Conservation (phyloP, 176 grass and related monocot genomes). For the Cenchrus purpureus region DNA sequence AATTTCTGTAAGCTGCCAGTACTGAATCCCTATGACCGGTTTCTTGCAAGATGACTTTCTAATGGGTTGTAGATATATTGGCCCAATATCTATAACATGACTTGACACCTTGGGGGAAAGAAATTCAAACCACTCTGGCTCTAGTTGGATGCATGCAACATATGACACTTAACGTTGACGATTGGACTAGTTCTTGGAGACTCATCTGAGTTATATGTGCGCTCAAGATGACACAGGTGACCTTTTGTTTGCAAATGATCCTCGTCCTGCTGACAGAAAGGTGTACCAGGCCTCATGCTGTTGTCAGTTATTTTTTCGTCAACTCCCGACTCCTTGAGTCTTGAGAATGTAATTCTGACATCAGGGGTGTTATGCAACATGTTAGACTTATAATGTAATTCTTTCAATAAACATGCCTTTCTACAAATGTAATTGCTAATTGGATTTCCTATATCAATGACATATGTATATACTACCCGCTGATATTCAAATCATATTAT, state of each 20-base stretch:
- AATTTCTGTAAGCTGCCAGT: slow-evolving; percentile 72
- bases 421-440: slow-evolving; percentile 24
- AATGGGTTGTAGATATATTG: not conserved
- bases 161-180: not conserved
- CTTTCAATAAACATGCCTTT: slow-evolving; percentile 22
- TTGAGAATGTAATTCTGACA: slow-evolving; percentile 14
- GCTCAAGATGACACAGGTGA: slow-evolving; percentile 1
- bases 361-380: slow-evolving; percentile 6
- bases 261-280: not conserved
- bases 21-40: slow-evolving; percentile 77
- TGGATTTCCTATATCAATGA: not conserved
- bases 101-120: not conserved
- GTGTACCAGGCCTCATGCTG: not conserved
- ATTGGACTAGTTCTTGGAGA: not conserved
- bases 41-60: slow-evolving; percentile 51
- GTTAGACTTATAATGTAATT: slow-evolving; percentile 22
- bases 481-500: not conserved
- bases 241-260: not conserved
- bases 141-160: slow-evolving; percentile 13
- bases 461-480: not conserved
- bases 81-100: not conserved
- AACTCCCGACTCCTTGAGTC: not conserved
- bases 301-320: not conserved
- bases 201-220: not conserved
- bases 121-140: not conserved